Percentiles rank a stretch among this genome's conserved stretches.
Conservation (phyloP, 73 alveolate species). For the Paramecium sexaurelia region DNA sequence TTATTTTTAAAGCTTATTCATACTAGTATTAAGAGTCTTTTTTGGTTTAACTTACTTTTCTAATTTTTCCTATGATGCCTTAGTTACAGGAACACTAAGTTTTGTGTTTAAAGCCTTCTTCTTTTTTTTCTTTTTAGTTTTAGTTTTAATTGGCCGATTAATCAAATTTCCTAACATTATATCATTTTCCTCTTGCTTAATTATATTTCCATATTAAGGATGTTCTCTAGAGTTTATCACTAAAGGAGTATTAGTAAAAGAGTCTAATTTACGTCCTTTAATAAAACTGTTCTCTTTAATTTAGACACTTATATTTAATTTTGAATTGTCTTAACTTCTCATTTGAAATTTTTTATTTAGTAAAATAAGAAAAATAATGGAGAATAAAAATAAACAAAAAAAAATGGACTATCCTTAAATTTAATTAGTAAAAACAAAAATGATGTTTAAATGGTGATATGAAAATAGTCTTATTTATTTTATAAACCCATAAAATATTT, state of each 20-base stretch:
- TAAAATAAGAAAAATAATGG: neutral
- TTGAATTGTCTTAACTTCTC: slow-evolving; percentile 44
- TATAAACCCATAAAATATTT: slow-evolving; percentile 36
- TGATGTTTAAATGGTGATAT: neutral
- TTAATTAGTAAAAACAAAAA: neutral
- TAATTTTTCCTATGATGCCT: neutral
- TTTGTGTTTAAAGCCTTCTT: neutral
- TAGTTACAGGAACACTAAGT: neutral
- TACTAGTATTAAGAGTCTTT: neutral
- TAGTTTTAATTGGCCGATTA: neutral
- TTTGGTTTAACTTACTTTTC: neutral
- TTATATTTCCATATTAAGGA: neutral
- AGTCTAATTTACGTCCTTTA: slow-evolving; percentile 33
- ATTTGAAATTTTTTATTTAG: slow-evolving; percentile 9
- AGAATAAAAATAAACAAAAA: neutral
- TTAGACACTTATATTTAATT: slow-evolving; percentile 8
- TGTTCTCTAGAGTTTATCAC: slow-evolving; percentile 21
- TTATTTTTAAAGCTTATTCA: neutral
- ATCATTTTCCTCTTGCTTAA: slow-evolving; percentile 12
- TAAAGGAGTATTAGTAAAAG: neutral
- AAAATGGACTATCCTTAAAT: neutral
- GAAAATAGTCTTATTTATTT: neutral
- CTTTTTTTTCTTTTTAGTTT: slow-evolving; percentile 27
- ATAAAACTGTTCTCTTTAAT: neutral
- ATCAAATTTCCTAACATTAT: neutral